phyloP scores from a whole-genome alignment of 331 rosid genomes.

The Rhamnella rubrinervis region DNA sequence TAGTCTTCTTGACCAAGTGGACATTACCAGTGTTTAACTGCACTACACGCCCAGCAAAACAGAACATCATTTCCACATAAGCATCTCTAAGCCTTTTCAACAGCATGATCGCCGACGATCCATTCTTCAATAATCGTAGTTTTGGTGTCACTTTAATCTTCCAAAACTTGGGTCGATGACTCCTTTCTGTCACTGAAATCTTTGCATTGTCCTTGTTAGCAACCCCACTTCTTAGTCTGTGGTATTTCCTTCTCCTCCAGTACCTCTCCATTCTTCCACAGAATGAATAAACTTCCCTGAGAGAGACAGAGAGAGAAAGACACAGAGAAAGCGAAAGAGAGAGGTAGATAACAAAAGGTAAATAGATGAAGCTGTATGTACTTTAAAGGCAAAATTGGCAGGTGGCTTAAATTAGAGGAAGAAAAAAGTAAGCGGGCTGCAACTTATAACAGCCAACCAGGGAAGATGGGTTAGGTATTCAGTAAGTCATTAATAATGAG shows the following conservation, averaged over 20 bases:
- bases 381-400: background rate
- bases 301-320: background rate
- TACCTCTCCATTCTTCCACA: slow-evolving; percentile 20
- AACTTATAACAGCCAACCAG: slow-evolving; percentile 26
- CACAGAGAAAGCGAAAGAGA: background rate
- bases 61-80: slow-evolving; percentile 35
- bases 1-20: slow-evolving; percentile 12
- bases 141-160: slow-evolving; percentile 17
- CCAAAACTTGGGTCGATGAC: slow-evolving; percentile 12
- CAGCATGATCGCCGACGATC: background rate
- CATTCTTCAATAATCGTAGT: slow-evolving; percentile 15
- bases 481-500: slow-evolving; percentile 10
- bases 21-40: slow-evolving; percentile 25
- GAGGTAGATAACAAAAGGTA: background rate
- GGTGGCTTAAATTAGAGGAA: background rate
- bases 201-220: slow-evolving; percentile 2
- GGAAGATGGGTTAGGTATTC: slow-evolving; percentile 8
- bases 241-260: slow-evolving; percentile 20
- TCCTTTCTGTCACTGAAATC: slow-evolving; percentile 12
- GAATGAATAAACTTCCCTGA: background rate
- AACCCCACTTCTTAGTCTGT: slow-evolving; percentile 22
- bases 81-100: slow-evolving; percentile 28
- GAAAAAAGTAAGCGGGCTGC: background rate
- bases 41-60: slow-evolving; percentile 32
- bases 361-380: background rate